Percentiles rank a stretch among this genome's conserved stretches.
These are phyloP conservation scores for Penicillium griseofulvum DNA, from an alignment of 2,329 filamentous ascomycete genomes.

Conservation along the genomic window DNA sequence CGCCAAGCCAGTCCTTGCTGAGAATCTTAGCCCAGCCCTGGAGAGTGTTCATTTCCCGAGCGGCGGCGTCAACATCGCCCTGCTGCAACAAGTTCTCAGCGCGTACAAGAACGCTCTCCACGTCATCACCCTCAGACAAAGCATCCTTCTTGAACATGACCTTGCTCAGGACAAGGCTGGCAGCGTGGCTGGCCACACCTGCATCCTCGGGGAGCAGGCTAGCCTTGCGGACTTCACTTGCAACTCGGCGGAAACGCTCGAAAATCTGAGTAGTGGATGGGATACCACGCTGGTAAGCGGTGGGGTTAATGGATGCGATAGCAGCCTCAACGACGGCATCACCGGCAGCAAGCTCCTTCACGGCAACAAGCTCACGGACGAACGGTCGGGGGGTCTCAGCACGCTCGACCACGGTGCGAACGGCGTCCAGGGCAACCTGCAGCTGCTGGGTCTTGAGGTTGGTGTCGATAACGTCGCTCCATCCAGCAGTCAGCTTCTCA, in stretches of 20 bases:
- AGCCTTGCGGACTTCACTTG: slow-evolving; percentile 89
- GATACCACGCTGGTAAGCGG: slow-evolving; percentile 88
- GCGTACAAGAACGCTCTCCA: slow-evolving; percentile 87
- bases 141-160: slow-evolving; percentile 94
- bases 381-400: slow-evolving; percentile 76
- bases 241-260: slow-evolving; percentile 92
- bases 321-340: slow-evolving; percentile 87
- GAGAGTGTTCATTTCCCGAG: slow-evolving; percentile 90
- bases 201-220: slow-evolving; percentile 88
- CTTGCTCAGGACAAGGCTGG: slow-evolving; percentile 85
- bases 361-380: slow-evolving; percentile 84
- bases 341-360: slow-evolving; percentile 85
- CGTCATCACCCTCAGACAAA: slow-evolving; percentile 77
- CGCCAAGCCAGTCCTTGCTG: slow-evolving; percentile 87
- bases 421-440: slow-evolving; percentile 90
- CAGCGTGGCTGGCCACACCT: slow-evolving; percentile 89
- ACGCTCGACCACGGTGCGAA: slow-evolving; percentile 77
- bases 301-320: slow-evolving; percentile 92
- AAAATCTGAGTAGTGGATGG: slow-evolving; percentile 80
- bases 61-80: slow-evolving; percentile 85
- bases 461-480: slow-evolving; percentile 84
- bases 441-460: slow-evolving; percentile 95
- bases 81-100: slow-evolving; percentile 90
- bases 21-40: slow-evolving; percentile 94
- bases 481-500: slow-evolving; percentile 81